Conservation (phyloP, 805 yeast genomes). For the Candida railenensis region DNA sequence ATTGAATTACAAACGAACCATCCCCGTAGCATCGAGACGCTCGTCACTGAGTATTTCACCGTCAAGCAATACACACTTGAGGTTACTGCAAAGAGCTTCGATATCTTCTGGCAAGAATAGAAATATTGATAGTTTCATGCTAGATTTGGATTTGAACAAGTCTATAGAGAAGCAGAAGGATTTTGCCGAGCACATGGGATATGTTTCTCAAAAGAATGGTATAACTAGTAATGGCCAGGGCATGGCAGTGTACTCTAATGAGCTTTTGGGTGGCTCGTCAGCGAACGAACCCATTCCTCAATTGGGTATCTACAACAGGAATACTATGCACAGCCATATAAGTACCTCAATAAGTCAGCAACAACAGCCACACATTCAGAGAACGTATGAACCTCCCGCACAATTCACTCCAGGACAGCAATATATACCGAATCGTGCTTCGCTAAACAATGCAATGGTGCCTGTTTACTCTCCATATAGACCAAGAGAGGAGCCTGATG, state of each 20-base stretch:
- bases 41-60: background rate
- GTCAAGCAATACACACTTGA: background rate
- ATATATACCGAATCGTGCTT: background rate
- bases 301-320: background rate
- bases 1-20: background rate
- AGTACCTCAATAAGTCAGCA: too few relatives aligned
- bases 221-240: background rate
- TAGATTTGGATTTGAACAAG: constrained; percentile 14
- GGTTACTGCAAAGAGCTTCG: background rate
- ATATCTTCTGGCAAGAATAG: background rate
- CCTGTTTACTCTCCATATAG: background rate
- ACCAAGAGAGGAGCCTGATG: background rate
- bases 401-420: too few relatives aligned
- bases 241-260: background rate
- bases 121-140: constrained; percentile 13
- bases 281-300: background rate
- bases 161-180: constrained; percentile 11
- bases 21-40: background rate
- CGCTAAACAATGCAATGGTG: background rate
- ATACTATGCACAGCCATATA: background rate
- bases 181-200: constrained; percentile 14
- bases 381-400: too few relatives aligned
- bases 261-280: background rate
- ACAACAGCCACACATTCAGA: too few relatives aligned
- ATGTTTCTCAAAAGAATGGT: constrained; percentile 3